Conservation (phyloP, 352 stramenopile species). For the Phytophthora pisi region DNA sequence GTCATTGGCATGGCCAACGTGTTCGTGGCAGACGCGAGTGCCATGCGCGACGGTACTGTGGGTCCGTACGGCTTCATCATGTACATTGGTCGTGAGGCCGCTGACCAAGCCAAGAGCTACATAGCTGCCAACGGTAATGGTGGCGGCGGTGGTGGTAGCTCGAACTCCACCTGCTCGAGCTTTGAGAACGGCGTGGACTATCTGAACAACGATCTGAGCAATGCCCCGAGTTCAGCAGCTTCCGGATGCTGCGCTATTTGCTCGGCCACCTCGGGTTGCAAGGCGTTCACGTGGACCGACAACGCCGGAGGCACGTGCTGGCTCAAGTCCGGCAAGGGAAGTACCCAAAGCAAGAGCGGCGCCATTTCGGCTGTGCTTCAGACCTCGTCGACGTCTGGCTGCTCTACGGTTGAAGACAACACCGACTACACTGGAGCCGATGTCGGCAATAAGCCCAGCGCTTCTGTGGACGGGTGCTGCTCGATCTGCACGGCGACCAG, state of each 20-base stretch:
- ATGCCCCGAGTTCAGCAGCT: not conserved
- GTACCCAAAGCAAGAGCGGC: not conserved
- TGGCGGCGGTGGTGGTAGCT: not conserved
- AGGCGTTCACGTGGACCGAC: not conserved
- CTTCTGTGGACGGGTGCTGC: not conserved
- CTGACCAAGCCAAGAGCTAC: not conserved
- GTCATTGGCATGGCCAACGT: not conserved
- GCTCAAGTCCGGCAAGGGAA: not conserved
- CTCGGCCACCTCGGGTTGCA: not conserved
- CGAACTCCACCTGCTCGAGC: not conserved
- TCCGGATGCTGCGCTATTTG: not conserved
- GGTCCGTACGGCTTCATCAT: not conserved
- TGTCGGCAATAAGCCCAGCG: not conserved
- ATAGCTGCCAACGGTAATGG: not conserved
- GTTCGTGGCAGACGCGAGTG: not conserved
- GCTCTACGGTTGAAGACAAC: not conserved
- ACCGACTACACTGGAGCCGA: not conserved
- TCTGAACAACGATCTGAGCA: not conserved
- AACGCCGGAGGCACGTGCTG: not conserved
- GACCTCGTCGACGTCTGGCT: not conserved
- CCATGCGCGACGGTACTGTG: not conserved
- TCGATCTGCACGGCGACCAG: not conserved
- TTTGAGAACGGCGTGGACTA: constrained; percentile 1
- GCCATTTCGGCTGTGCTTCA: not conserved
- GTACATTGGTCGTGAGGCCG: not conserved